Base-by-base conservation (phyloP, 768 basidiomycete genomes). In the Inosperma sp. region DNA sequence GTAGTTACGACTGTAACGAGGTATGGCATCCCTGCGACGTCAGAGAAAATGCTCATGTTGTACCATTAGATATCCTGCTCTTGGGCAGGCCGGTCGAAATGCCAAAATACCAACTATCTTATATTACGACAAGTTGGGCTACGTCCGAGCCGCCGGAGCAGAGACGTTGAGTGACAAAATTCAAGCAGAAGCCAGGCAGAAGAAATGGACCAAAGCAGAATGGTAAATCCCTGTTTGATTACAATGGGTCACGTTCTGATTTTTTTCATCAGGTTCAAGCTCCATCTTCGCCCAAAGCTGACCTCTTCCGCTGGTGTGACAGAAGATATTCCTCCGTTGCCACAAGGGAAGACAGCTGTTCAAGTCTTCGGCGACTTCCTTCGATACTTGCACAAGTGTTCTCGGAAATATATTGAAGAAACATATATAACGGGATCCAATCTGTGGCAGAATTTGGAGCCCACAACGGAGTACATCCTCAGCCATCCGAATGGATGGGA, bases 341-440 rank as follows among this genome's bases (percentile, higher is more conserved):
- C 79, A 1, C 51, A 57, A 7, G 64, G 65, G 53, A 76, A 67
- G 61, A 65, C 67, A 9, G 67, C 70, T 3, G 49, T 71, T 2
- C 64, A 75, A 14, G 59, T 82, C 26, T 66, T 78, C 9, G 61
- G 67, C 0, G 80, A 82, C 56, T 81, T 75, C 40, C 56, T 81
- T 49, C 51, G 40, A 22, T 82, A 82, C 56, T 63, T 83, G 3
- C 72, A 64, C 23, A 35, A 64, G 1, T 77, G 78, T 44, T 69
- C 73, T 1, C 67, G 64, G 42, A 58, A 52, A 8, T 81, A 75
- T 52, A 79, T 82, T 39, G 51, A 62, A 30, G 76, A 80, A n/a
- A 66, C 70, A 3, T 73, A 77, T 36, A 56, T 65, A 0, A 68
- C 66, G 50, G 79, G 81, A 1, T 49, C 23, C 9, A 60, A 62